Evolutionary conservation across 495 filamentous ascomycete genomes (phyloP).

Genomic region (Tuber brumale): DNA sequence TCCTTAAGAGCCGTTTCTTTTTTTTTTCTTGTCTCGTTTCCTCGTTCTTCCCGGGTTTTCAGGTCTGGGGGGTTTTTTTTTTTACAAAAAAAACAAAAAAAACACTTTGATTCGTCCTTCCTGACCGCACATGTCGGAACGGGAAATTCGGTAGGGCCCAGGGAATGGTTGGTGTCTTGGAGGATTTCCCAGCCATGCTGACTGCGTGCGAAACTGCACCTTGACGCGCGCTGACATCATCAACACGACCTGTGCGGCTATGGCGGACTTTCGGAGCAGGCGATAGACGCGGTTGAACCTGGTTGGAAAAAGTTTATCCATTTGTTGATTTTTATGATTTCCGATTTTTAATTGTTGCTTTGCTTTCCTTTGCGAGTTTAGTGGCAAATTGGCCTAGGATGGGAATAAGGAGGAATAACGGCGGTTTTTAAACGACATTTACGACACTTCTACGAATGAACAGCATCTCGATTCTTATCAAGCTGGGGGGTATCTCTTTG

Average conservation of each 20-base stretch:
- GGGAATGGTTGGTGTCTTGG: constrained; percentile 6
- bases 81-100: constrained; percentile 15
- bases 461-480: constrained; percentile 1
- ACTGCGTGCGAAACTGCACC: constrained; percentile 34
- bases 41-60: constrained; percentile 23
- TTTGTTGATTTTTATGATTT: not conserved
- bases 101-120: constrained; percentile 15
- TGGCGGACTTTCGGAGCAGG: constrained; percentile 18
- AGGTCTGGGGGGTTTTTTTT: constrained; percentile 11
- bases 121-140: constrained; percentile 23
- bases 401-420: not conserved
- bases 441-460: not conserved
- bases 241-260: constrained; percentile 21
- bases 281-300: constrained; percentile 27
- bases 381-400: not conserved
- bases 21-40: constrained; percentile 21
- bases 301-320: constrained; percentile 36
- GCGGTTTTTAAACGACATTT: constrained; percentile 22
- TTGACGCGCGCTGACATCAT: constrained; percentile 32
- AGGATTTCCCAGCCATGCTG: constrained; percentile 18
- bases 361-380: not conserved
- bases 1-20: constrained; percentile 6
- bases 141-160: constrained; percentile 20
- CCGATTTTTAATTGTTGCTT: not conserved
- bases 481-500: not conserved